Conservation (phyloP, 768 basidiomycete species). For the Psilocybe cubensis region DNA sequence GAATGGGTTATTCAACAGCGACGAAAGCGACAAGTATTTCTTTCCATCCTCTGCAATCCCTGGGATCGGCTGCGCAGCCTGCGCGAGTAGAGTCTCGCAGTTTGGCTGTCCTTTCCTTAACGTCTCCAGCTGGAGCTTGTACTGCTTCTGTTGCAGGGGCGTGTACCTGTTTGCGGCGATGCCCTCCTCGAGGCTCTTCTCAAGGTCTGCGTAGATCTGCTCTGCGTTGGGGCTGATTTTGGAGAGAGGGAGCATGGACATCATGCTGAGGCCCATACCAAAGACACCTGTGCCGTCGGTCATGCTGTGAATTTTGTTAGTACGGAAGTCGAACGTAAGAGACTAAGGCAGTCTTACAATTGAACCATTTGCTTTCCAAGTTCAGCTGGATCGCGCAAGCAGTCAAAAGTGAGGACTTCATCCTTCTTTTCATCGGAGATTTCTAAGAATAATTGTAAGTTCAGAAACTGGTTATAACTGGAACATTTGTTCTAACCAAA, state of each 20-base stretch:
- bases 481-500: background rate
- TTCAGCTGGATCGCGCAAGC: conserved; percentile 1
- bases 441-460: background rate
- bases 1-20: conserved; percentile 1
- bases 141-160: background rate
- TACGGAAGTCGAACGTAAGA: background rate
- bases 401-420: conserved; percentile 4
- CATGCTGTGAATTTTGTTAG: background rate
- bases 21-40: conserved; percentile 1
- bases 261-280: conserved; percentile 2
- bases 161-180: background rate
- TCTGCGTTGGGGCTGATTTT: conserved; percentile 2
- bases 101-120: conserved; percentile 4
- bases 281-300: conserved; percentile 4
- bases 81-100: background rate
- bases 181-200: background rate
- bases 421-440: background rate
- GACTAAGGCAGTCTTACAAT: background rate
- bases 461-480: background rate
- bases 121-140: conserved; percentile 3
- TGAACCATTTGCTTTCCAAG: conserved; percentile 6
- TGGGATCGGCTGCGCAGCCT: background rate
- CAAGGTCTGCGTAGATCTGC: conserved; percentile 2
- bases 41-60: conserved; percentile 3
- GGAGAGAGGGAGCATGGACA: background rate